Percentiles rank a stretch among this genome's conserved stretches.
Conservation (phyloP, 1,139 yeast species). For the Zygosaccharomyces pseudobailii region DNA sequence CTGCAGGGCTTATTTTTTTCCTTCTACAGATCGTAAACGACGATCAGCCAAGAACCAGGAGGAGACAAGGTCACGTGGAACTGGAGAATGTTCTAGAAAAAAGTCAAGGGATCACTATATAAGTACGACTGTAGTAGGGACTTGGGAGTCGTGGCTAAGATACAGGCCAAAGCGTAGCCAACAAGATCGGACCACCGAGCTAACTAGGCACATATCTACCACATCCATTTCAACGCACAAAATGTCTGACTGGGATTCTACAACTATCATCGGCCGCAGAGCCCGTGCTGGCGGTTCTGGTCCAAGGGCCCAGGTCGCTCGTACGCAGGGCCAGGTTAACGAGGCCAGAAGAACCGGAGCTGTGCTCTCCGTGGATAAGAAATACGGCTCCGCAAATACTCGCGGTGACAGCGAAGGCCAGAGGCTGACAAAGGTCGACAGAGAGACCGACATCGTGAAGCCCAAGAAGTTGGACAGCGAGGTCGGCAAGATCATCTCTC, state of each 20-base stretch:
- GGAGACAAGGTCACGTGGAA: too few relatives aligned
- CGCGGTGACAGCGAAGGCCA: slow-evolving; percentile 86
- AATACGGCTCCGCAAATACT: slow-evolving; percentile 66
- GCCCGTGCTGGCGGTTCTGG: slow-evolving; percentile 88
- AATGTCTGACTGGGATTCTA: slow-evolving; percentile 80
- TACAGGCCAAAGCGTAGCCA: too few relatives aligned
- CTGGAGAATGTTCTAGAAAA: background rate
- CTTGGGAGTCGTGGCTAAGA: background rate
- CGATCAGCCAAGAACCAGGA: too few relatives aligned
- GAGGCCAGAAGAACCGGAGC: slow-evolving; percentile 92
- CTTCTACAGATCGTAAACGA: background rate
- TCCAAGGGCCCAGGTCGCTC: slow-evolving; percentile 82
- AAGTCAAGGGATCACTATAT: background rate
- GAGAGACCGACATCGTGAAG: slow-evolving; percentile 88
- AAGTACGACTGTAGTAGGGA: background rate
- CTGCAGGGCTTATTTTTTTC: slow-evolving; percentile 36
- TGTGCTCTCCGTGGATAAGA: slow-evolving; percentile 89
- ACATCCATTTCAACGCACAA: slow-evolving; percentile 1
- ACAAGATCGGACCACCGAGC: too few relatives aligned
- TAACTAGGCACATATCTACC: background rate
- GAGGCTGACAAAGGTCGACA: slow-evolving; percentile 86
- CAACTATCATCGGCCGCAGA: slow-evolving; percentile 80
- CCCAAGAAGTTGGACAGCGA: slow-evolving; percentile 79
- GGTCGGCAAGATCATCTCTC: slow-evolving; percentile 84
- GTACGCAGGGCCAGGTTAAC: slow-evolving; percentile 70